Evolutionary conservation across 1,284 basidiomycete genomes (phyloP).

Genomic region (Sporisorium scitamineum): DNA sequence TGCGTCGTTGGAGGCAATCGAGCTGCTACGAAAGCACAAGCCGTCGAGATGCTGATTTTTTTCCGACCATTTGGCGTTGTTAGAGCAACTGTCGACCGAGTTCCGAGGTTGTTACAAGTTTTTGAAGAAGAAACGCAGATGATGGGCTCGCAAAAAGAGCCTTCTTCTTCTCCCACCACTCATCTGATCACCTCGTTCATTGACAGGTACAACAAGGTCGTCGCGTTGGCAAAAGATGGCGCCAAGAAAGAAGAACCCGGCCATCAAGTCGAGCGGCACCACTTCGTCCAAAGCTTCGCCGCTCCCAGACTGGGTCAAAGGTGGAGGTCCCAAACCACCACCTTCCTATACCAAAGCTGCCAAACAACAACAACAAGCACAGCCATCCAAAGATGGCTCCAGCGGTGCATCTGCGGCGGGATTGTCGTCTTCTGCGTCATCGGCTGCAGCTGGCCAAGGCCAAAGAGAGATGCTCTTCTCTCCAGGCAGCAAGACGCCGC

Average conservation of each 20-base stretch:
- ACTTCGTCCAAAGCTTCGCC: conserved; percentile 67
- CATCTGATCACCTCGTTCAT: background rate
- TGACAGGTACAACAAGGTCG: background rate
- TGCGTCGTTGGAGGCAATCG: background rate
- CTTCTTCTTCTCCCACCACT: background rate
- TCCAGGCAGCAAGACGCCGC: conserved; percentile 68
- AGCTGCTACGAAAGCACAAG: background rate
- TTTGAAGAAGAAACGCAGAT: background rate
- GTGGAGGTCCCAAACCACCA: conserved; percentile 57
- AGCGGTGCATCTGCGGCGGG: background rate
- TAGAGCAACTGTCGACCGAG: background rate
- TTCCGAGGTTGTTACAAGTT: background rate
- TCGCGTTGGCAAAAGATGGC: conserved; percentile 45
- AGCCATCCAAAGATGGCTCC: conserved; percentile 17
- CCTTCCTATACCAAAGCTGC: conserved; percentile 56
- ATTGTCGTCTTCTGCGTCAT: background rate
- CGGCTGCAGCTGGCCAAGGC: conserved; percentile 4
- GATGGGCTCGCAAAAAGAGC: background rate
- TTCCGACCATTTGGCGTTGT: background rate
- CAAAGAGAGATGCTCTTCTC: conserved; percentile 64
- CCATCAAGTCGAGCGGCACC: conserved; percentile 66
- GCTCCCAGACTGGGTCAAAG: conserved; percentile 68
- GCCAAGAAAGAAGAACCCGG: conserved; percentile 63
- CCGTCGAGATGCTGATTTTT: background rate
- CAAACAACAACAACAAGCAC: conserved; percentile 31